Evolutionary conservation across 495 filamentous ascomycete genomes (phyloP).

Genomic region (Aspergillus baeticus): DNA sequence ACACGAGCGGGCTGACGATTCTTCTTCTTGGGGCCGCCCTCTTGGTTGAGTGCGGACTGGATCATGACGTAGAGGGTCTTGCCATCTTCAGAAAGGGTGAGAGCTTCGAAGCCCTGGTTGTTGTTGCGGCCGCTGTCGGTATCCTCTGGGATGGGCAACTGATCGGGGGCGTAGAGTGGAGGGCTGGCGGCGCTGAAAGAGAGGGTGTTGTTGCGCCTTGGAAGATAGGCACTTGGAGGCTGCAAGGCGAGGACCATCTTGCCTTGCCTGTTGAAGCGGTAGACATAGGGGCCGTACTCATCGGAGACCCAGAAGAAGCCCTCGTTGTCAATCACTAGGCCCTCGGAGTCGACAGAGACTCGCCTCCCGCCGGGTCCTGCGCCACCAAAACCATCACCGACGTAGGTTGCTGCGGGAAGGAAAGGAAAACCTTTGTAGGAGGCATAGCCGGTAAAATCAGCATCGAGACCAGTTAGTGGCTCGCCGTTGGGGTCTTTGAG

Average conservation of each 20-base stretch:
- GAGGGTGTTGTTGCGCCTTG: conserved; percentile 58
- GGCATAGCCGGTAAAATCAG: conserved; percentile 53
- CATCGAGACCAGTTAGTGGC: conserved; percentile 71
- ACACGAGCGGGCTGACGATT: conserved; percentile 57
- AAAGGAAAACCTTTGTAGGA: conserved; percentile 60
- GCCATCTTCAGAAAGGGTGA: conserved; percentile 64
- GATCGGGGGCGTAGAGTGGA: conserved; percentile 55
- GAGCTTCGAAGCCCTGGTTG: conserved; percentile 77
- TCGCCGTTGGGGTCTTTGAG: conserved; percentile 65
- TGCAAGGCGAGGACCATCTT: conserved; percentile 64
- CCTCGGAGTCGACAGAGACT: conserved; percentile 68
- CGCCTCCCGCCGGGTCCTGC: conserved; percentile 58
- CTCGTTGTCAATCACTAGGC: conserved; percentile 62
- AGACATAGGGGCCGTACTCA: conserved; percentile 78
- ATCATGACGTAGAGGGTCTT: conserved; percentile 65
- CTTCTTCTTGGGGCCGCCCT: conserved; percentile 58
- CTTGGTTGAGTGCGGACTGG: conserved; percentile 66
- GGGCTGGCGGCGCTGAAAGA: conserved; percentile 61
- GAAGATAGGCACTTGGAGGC: conserved; percentile 67
- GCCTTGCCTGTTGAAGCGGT: conserved; percentile 60
- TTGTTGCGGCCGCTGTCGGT: conserved; percentile 66
- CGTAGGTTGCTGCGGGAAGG: conserved; percentile 65
- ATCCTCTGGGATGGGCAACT: conserved; percentile 48
- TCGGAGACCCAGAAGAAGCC: conserved; percentile 75
- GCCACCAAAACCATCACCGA: conserved; percentile 72